Percentiles rank a stretch among this genome's conserved stretches.
These are phyloP conservation scores for Lactifluus piperatus DNA, from an alignment of 768 basidiomycete species.

Conservation along the genomic window DNA sequence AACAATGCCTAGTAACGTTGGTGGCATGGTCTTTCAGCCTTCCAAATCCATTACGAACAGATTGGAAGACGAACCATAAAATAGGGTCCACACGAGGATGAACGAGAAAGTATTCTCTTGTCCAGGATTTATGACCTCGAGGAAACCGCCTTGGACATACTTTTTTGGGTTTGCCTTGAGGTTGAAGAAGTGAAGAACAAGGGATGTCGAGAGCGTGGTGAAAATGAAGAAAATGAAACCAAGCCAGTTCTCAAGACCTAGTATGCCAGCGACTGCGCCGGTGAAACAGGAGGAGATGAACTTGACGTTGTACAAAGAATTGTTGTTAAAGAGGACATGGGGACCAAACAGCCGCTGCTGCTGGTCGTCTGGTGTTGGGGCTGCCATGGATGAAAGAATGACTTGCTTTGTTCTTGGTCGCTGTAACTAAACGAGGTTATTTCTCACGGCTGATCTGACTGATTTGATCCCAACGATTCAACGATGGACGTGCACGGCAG, in stretches of 20 bases:
- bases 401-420: too few species aligned
- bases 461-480: too few species aligned
- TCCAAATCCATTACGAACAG: neutral
- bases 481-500: neutral
- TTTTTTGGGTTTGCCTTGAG: conserved; percentile 57
- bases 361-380: conserved; percentile 31
- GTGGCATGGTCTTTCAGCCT: conserved; percentile 10
- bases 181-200: conserved; percentile 58
- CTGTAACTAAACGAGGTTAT: too few species aligned
- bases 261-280: conserved; percentile 80
- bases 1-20: conserved; percentile 32
- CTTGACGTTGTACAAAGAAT: conserved; percentile 53
- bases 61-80: conserved; percentile 58
- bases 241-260: conserved; percentile 77
- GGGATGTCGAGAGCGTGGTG: conserved; percentile 59
- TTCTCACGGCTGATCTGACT: too few species aligned
- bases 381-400: too few species aligned
- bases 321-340: conserved; percentile 56
- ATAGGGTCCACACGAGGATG: conserved; percentile 87
- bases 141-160: conserved; percentile 52
- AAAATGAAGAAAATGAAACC: conserved; percentile 74
- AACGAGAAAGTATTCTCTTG: conserved; percentile 90
- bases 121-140: conserved; percentile 71
- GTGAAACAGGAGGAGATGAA: conserved; percentile 80
- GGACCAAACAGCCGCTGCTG: conserved; percentile 57